Evolutionary conservation across 352 stramenopile genomes (phyloP).

Genomic region (Peronospora belbahrii): DNA sequence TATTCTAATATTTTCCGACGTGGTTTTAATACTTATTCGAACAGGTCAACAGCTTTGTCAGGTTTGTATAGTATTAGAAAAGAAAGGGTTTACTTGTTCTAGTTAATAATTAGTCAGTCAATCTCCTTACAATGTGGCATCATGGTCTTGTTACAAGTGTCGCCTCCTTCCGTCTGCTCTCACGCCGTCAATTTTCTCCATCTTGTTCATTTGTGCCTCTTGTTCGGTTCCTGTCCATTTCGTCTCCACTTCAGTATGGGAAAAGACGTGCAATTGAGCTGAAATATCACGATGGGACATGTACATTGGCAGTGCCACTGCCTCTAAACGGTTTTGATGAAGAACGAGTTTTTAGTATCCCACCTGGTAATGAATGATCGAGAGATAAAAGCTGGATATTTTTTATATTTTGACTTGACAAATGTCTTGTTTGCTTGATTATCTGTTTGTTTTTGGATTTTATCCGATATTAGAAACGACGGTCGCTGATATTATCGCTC

Average conservation of each 20-base stretch:
- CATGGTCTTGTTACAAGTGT: constrained; percentile 7
- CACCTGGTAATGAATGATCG: constrained; percentile 28
- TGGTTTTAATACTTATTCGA: too few relatives aligned
- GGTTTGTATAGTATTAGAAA: too few relatives aligned
- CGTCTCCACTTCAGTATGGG: constrained; percentile 14
- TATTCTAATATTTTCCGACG: too few relatives aligned
- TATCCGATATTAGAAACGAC: constrained; percentile 45
- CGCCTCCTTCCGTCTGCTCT: constrained; percentile 5
- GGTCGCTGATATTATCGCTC: constrained; percentile 57
- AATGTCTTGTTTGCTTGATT: too few relatives aligned
- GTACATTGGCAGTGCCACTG: constrained; percentile 63
- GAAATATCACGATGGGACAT: constrained; percentile 73
- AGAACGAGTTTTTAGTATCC: constrained; percentile 71
- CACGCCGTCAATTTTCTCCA: not conserved
- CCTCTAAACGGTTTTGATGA: constrained; percentile 75
- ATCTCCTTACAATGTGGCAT: constrained; percentile 18
- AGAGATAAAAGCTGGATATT: not conserved
- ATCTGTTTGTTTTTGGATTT: not conserved
- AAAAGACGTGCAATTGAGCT: constrained; percentile 53
- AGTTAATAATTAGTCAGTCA: too few relatives aligned
- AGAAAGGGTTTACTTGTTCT: too few relatives aligned
- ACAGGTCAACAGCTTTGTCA: too few relatives aligned
- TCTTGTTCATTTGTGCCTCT: too few relatives aligned
- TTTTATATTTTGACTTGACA: too few relatives aligned
- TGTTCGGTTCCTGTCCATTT: not conserved